Conservation (phyloP, 495 filamentous ascomycete genomes). For the Neurospora cerealis region DNA sequence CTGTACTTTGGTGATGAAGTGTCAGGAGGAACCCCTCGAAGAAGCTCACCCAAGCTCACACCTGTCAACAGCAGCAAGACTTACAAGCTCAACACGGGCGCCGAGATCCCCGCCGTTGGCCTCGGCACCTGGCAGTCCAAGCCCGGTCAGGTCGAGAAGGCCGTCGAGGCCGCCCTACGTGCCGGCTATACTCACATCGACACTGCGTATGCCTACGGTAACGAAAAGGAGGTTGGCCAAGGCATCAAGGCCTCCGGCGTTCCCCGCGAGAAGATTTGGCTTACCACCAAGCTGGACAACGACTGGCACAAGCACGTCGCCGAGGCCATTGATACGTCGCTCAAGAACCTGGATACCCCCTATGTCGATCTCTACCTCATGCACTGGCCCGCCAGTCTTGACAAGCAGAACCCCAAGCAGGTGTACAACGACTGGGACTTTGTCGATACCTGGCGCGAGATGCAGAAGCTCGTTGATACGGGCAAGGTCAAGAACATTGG, state of each 20-base stretch:
- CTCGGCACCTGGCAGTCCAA: conserved; percentile 74
- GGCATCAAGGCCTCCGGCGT: conserved; percentile 74
- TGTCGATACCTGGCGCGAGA: conserved; percentile 72
- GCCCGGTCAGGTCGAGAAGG: conserved; percentile 37
- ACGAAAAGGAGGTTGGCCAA: conserved; percentile 73
- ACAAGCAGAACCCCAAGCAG: conserved; percentile 31
- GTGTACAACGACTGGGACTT: conserved; percentile 59
- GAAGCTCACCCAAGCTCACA: background rate
- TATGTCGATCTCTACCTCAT: conserved; percentile 83
- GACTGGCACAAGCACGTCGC: conserved; percentile 58
- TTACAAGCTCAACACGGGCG: conserved; percentile 71
- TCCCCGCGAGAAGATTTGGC: conserved; percentile 69
- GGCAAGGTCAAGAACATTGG: conserved; percentile 79
- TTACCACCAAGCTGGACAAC: conserved; percentile 86
- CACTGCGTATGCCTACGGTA: conserved; percentile 73
- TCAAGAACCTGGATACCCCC: conserved; percentile 58
- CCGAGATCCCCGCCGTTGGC: conserved; percentile 69
- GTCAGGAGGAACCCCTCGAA: background rate
- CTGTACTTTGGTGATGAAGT: background rate
- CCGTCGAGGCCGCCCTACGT: conserved; percentile 66
- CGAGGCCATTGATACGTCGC: conserved; percentile 57
- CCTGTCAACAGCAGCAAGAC: conserved; percentile 33
- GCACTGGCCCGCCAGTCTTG: conserved; percentile 62
- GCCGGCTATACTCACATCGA: conserved; percentile 53
- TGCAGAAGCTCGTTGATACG: conserved; percentile 72